phyloP scores from a whole-genome alignment of 139 green algal genomes.

The Volvox africanus region DNA sequence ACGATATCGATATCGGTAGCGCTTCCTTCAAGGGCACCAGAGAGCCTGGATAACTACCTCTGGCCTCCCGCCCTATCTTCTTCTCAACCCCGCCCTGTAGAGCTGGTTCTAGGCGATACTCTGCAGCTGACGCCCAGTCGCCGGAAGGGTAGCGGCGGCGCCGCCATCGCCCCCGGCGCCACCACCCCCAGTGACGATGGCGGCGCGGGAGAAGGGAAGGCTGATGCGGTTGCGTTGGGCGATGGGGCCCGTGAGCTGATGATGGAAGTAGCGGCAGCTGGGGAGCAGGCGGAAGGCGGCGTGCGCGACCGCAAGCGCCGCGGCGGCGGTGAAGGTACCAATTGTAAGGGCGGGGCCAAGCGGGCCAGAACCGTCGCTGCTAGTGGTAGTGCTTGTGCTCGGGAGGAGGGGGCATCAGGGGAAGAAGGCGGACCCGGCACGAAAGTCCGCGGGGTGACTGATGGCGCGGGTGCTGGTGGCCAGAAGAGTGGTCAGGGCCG shows the following conservation, averaged over 20 bases:
- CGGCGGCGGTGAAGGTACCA: too few relatives aligned
- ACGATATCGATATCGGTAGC: neutral
- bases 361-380: too few relatives aligned
- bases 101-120: slow-evolving; percentile 16
- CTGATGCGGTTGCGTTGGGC: neutral
- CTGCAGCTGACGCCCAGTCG: slow-evolving; percentile 14
- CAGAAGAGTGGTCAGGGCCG: neutral
- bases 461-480: neutral
- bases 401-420: neutral
- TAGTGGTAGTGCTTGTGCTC: neutral
- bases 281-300: neutral
- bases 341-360: too few relatives aligned
- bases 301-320: neutral
- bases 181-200: neutral
- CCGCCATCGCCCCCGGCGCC: neutral
- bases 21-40: neutral
- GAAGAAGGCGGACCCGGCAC: neutral
- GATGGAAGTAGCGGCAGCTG: neutral
- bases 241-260: neutral
- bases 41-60: neutral
- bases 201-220: neutral
- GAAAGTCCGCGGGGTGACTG: neutral
- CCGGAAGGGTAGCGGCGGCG: neutral
- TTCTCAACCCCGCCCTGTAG: neutral
- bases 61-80: neutral